A percentile compares a stretch with the other conserved stretches of the same genome.
Evolutionary conservation across 169 alveolate genomes (phyloP).

Genomic region (Plasmodium berghei): DNA sequence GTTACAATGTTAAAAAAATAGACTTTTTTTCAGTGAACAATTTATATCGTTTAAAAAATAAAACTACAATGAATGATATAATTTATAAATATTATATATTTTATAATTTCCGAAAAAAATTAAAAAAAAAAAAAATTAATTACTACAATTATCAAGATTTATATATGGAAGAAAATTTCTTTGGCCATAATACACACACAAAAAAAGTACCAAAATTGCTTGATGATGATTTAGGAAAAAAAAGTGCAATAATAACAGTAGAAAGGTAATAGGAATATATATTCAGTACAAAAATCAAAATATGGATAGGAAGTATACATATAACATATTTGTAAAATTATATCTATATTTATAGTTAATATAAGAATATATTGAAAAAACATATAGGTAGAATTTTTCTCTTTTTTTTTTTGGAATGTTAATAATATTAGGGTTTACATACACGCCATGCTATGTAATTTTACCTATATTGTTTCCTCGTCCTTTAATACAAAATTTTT

Average conservation of each 20-base stretch:
- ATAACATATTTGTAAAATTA: no score
- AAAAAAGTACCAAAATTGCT: slow-evolving; percentile 56
- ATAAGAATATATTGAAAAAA: no score
- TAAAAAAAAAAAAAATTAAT: slow-evolving; percentile 47
- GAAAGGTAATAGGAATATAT: slow-evolving; percentile 9
- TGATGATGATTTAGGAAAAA: slow-evolving; percentile 40
- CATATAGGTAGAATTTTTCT: no score
- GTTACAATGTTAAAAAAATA: slow-evolving; percentile 22
- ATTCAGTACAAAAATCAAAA: background rate
- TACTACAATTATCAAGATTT: slow-evolving; percentile 60
- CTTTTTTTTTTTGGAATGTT: no score
- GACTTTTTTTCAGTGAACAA: slow-evolving; percentile 28
- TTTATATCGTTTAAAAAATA: slow-evolving; percentile 39
- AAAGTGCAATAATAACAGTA: slow-evolving; percentile 45
- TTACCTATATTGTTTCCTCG: no score
- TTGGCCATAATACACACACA: slow-evolving; percentile 61
- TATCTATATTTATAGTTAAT: no score
- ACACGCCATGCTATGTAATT: no score
- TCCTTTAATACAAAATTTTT: no score
- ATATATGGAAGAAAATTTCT: slow-evolving; percentile 36
- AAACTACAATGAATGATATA: slow-evolving; percentile 29
- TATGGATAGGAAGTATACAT: background rate
- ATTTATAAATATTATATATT: slow-evolving; percentile 49
- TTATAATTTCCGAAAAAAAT: slow-evolving; percentile 41
- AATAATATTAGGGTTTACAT: no score